Evolutionary conservation across 2,329 filamentous ascomycete species (phyloP), one percentile per base, ranked within the genome.

Genomic region (Domatiomyces globalis): DNA sequence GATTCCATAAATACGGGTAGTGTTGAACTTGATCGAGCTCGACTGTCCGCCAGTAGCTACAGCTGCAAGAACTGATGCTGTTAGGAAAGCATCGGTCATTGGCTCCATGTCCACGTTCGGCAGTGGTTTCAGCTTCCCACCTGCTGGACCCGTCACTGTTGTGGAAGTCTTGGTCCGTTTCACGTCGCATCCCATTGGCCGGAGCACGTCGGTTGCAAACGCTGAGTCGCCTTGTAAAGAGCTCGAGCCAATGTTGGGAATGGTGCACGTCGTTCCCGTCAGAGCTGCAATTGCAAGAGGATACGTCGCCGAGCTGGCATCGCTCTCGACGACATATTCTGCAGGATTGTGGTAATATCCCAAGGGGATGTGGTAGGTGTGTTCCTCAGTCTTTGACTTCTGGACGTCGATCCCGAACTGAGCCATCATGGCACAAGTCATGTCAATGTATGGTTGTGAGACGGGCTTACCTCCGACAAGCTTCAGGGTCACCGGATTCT

Each of bases 61-160:
- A 36, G 92, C 92, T 22, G 88, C 92, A 46, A 98, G 76, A 4
- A 95, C 88, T 1, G 88, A 94, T 17, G 92, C 92, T 4, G 89
- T 95, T 49, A 98, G 75, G 74, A 98, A 98, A 47, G 92, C 92
- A 68, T 98, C 92, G 0, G 92, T 98, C 92, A 98, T 98, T 1
- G 90, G 85, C 67, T 96, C 92, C 92, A 98, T 98, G 63, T 98
- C 89, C 25, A 98, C 81, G 53, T 90, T 84, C 17, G 81, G 71
- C 10, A 98, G 72, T 0, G 86, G 83, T 60, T 81, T 81, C 42
- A 98, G 71, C 15, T 76, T 69, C 9, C 92, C 90, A 51, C 75
- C 68, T 2, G 78, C 69, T n/a, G 92, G 92, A 1, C 92, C 92
- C 7, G 84, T 94, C 7, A 98, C 92, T 0, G 89, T 96, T 1